Percentiles rank a stretch among this genome's conserved stretches.
phyloP scores from a whole-genome alignment of 257 asterid genomes.

The Nicotiana sylvestris region DNA sequence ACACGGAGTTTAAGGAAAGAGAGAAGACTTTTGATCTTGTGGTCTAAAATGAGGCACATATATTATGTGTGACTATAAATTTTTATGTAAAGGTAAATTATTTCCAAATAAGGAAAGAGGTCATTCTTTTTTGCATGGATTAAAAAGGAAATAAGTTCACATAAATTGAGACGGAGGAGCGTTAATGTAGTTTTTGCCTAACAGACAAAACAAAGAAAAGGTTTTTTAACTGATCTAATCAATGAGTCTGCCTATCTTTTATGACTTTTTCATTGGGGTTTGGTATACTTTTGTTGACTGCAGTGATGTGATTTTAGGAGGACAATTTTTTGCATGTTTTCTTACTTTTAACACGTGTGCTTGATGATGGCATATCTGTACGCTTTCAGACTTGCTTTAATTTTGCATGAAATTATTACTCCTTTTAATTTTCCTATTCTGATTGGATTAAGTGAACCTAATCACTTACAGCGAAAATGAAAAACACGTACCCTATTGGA shows the following conservation, averaged over 20 bases:
- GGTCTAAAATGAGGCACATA: too few relatives aligned
- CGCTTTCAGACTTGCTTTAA: not conserved
- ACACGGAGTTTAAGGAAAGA: too few relatives aligned
- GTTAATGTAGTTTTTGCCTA: not conserved
- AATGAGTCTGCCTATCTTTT: constrained; percentile 1
- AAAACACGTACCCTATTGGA: not conserved
- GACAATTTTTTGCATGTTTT: not conserved
- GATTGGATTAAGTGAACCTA: constrained; percentile 10
- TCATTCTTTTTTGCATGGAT: too few relatives aligned
- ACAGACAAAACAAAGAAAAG: not conserved
- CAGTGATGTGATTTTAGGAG: not conserved
- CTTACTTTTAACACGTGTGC: constrained; percentile 8
- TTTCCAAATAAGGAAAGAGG: too few relatives aligned
- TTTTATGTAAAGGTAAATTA: too few relatives aligned
- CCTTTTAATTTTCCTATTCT: not conserved
- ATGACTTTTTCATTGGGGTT: not conserved
- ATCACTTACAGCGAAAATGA: not conserved
- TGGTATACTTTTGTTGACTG: constrained; percentile 5
- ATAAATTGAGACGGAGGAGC: too few relatives aligned
- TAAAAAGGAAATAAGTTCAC: too few relatives aligned
- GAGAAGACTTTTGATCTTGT: too few relatives aligned
- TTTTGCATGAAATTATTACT: constrained; percentile 1
- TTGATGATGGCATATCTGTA: not conserved
- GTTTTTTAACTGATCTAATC: too few relatives aligned
- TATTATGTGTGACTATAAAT: too few relatives aligned